These are phyloP conservation scores for Lycium barbarum DNA, from an alignment of 257 asterid genomes.

Conservation along the genomic window DNA sequence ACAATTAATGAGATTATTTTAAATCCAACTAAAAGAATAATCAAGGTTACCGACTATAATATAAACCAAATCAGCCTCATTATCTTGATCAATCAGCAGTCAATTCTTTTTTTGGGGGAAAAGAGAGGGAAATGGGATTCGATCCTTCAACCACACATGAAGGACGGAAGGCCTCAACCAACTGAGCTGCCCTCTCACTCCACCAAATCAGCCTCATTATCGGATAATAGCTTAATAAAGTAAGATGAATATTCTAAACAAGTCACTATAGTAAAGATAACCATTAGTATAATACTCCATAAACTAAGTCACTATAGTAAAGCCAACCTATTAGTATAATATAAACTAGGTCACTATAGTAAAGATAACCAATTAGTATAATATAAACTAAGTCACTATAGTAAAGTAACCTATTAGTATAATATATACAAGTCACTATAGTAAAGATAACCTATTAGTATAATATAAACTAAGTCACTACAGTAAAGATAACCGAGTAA, in stretches of 20 bases:
- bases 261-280: neutral
- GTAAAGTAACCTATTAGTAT: neutral
- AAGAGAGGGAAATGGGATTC: neutral
- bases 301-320: neutral
- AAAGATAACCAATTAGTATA: neutral
- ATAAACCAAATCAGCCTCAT: neutral
- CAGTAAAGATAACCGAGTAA: neutral
- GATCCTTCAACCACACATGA: neutral
- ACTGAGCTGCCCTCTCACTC: neutral
- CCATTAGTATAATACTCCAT: neutral
- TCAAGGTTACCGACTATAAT: neutral
- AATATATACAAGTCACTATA: neutral
- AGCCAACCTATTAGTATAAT: neutral
- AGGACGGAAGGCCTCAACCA: neutral
- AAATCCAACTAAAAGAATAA: neutral
- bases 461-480: neutral
- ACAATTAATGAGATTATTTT: slow-evolving; percentile 30
- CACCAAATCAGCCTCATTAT: neutral
- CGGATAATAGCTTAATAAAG: neutral
- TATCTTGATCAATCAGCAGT: neutral
- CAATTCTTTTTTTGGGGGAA: too few relatives aligned
- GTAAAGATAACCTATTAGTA: neutral
- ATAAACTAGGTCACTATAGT: neutral
- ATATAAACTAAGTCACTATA: neutral
- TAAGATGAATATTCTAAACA: neutral